Conservation (phyloP, 495 filamentous ascomycete species). For the Xylona heveae region DNA sequence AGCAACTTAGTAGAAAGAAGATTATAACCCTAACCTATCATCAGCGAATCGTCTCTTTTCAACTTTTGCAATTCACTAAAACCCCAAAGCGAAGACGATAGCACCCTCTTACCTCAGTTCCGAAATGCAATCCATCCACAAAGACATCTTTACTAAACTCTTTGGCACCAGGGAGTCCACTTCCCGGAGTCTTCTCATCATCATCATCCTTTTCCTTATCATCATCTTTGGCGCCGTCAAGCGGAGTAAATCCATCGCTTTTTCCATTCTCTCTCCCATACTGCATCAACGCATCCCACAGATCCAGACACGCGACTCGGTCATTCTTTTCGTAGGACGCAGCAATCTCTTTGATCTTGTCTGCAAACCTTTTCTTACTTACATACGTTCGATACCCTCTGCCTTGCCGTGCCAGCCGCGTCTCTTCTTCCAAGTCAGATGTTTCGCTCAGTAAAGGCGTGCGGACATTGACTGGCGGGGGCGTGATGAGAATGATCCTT, state of each 20-base stretch:
- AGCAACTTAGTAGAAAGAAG: constrained; percentile 1
- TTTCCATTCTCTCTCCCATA: constrained; percentile 1
- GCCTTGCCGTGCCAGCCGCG: too few relatives aligned
- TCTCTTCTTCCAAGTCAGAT: background rate
- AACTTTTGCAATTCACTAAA: too few relatives aligned
- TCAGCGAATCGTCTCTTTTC: too few relatives aligned
- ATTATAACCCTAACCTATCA: constrained; percentile 3
- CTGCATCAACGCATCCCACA: constrained; percentile 9
- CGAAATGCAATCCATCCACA: constrained; percentile 2
- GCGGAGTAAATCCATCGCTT: constrained; percentile 8
- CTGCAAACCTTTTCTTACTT: constrained; percentile 12
- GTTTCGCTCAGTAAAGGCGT: constrained; percentile 4
- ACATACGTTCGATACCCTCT: constrained; percentile 10
- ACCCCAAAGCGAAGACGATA: too few relatives aligned
- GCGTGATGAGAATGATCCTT: constrained; percentile 13
- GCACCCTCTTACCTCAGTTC: constrained; percentile 1
- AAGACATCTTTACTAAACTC: background rate
- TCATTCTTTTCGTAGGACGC: constrained; percentile 5
- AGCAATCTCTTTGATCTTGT: constrained; percentile 13
- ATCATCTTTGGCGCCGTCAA: background rate
- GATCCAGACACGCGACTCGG: constrained; percentile 9
- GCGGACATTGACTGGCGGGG: constrained; percentile 12
- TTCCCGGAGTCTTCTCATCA: constrained; percentile 1
- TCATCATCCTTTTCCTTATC: background rate
- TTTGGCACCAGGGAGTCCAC: constrained; percentile 1